Base-by-base conservation (phyloP, 2,329 filamentous ascomycete species). In the Nothopassalora personata region DNA sequence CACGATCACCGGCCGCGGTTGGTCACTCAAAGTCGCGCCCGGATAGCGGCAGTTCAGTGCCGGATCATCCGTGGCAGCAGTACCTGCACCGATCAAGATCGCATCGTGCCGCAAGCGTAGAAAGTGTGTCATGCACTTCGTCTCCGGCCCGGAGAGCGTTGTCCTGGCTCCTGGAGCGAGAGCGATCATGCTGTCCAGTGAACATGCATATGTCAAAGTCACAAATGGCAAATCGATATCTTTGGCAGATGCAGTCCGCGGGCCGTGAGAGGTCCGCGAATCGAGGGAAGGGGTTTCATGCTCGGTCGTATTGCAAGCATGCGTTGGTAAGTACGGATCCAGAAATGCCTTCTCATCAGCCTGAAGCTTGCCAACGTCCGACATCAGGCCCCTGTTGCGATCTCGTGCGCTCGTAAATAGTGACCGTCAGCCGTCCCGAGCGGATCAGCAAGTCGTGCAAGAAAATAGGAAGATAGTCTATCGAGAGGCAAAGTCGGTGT, bases 111-210 rank as follows among this genome's bases (percentile, higher is more conserved):
- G 83, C 11, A 87, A 86, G 68, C 93, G 89, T 30, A 97, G 83
- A 72, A 89, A 90, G 74, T 97, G 93, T 0, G 93, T 97, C 90
- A 97, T 95, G 55, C 89, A 83, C 74, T 96, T 96, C 39, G 90
- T 90, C 63, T 86, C 81, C 0, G 88, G 83, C 3, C 92, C 92
- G 1, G 93, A 97, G 13, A 97, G 83, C 0, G 83, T 80, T 1
- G 93, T 97, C 65, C 88, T 89, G n/a, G 85, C 80, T 13, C 91
- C 91, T 18, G 61, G 53, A 0, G 86, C 81, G 30, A 93, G 81
- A 1, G 91, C 84, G 53, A 95, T 81, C 56, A 86, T 84, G 45
- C 88, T 87, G 76, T 97, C 93, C 66, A 99, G 86, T 4, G 92
- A 97, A 6, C 87, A 88, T 23, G 94, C 93, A 74, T 92, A 97